These are phyloP conservation scores for Geopyxis carbonaria DNA, from an alignment of 495 filamentous ascomycete species.

Conservation along the genomic window DNA sequence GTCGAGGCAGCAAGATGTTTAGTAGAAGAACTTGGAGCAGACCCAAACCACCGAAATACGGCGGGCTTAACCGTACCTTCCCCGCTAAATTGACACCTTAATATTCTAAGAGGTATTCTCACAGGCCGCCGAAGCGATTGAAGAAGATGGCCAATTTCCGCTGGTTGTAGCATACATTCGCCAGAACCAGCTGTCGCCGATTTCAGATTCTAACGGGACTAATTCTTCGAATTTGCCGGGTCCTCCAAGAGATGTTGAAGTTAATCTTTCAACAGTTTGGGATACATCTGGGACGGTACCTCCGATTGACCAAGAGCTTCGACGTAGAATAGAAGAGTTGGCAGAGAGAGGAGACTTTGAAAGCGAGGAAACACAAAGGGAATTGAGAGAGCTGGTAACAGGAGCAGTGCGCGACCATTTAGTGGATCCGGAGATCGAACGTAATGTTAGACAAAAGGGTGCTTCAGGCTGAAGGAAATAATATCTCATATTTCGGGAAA, in stretches of 20 bases:
- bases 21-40: slow-evolving; percentile 63
- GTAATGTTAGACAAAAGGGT: slow-evolving; percentile 17
- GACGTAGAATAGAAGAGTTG: slow-evolving; percentile 57
- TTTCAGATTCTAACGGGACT: background rate
- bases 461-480: background rate
- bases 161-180: slow-evolving; percentile 51
- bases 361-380: slow-evolving; percentile 48
- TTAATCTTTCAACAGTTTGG: slow-evolving; percentile 45
- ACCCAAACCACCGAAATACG: slow-evolving; percentile 41
- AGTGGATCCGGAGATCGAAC: slow-evolving; percentile 30
- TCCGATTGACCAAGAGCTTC: slow-evolving; percentile 51
- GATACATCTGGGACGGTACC: slow-evolving; percentile 40
- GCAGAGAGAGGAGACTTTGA: slow-evolving; percentile 56
- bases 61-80: slow-evolving; percentile 39
- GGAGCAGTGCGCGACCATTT: slow-evolving; percentile 44
- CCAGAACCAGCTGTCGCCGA: slow-evolving; percentile 27
- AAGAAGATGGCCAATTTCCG: slow-evolving; percentile 50
- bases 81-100: background rate
- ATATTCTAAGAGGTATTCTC: background rate
- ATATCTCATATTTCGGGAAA: background rate
- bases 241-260: slow-evolving; percentile 46
- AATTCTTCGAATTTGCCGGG: slow-evolving; percentile 28
- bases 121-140: slow-evolving; percentile 51
- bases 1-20: slow-evolving; percentile 56
- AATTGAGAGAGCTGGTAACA: slow-evolving; percentile 49